phyloP scores from a whole-genome alignment of 2,329 filamentous ascomycete species.

The Epichloe typhina region DNA sequence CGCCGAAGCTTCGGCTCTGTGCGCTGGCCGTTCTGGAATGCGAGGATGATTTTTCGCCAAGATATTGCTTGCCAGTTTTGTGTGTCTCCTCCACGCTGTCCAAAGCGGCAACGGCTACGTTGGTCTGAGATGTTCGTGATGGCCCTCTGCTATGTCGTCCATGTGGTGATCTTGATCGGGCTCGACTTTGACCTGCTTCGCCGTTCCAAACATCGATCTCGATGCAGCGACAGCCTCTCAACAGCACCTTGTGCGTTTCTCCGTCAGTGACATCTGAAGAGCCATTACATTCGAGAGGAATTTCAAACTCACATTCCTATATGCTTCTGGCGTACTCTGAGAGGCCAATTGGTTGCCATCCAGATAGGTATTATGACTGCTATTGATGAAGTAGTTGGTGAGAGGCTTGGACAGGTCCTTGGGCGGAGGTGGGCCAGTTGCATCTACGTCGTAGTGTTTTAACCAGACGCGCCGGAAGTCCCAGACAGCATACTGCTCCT shows the following conservation, averaged over 20 bases:
- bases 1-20: constrained; percentile 18
- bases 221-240: constrained; percentile 72
- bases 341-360: constrained; percentile 76
- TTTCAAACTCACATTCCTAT: constrained; percentile 50
- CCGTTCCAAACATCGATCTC: constrained; percentile 95
- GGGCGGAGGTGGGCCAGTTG: constrained; percentile 28
- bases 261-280: not conserved
- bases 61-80: constrained; percentile 14
- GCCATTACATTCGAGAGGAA: not conserved
- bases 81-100: constrained; percentile 20
- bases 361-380: constrained; percentile 89
- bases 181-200: constrained; percentile 26
- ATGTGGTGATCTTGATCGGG: constrained; percentile 24
- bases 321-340: constrained; percentile 62
- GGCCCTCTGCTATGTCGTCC: constrained; percentile 32
- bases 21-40: constrained; percentile 29
- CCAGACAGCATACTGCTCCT: constrained; percentile 30
- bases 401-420: constrained; percentile 55
- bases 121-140: constrained; percentile 34
- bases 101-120: constrained; percentile 27
- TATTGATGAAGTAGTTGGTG: constrained; percentile 87
- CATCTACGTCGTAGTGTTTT: constrained; percentile 29
- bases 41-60: constrained; percentile 16
- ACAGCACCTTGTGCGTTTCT: constrained; percentile 42
- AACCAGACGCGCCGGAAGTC: constrained; percentile 39